Evolutionary conservation across 202 grass and related monocot genomes (phyloP).

Genomic region (Panicum hallii): DNA sequence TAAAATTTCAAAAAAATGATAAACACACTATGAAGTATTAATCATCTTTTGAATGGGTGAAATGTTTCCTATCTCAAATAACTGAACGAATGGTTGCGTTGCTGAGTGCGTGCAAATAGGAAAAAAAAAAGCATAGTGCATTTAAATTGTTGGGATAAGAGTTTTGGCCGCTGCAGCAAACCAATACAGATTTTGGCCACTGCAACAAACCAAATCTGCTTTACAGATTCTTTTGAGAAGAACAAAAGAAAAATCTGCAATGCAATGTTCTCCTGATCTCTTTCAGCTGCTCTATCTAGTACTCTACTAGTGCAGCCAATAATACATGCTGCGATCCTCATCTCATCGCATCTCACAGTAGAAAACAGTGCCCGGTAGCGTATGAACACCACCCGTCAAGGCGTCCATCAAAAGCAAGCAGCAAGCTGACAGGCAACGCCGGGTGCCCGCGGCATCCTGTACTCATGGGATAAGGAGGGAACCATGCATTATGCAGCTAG

Average conservation of each 20-base stretch:
- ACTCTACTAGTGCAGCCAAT: constrained; percentile 32
- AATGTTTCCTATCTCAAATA: too few relatives aligned
- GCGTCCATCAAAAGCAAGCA: constrained; percentile 2
- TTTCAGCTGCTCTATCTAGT: constrained; percentile 8
- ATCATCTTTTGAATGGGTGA: too few relatives aligned
- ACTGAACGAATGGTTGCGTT: too few relatives aligned
- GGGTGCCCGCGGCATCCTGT: constrained; percentile 36
- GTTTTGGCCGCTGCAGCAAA: too few relatives aligned
- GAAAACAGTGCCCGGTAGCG: not conserved
- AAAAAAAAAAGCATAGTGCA: too few relatives aligned
- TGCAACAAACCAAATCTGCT: too few relatives aligned
- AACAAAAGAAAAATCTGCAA: not conserved
- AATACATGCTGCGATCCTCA: constrained; percentile 30
- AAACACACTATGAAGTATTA: too few relatives aligned
- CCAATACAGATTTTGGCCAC: too few relatives aligned
- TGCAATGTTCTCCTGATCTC: constrained; percentile 22
- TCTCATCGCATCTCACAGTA: constrained; percentile 52
- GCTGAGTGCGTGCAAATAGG: too few relatives aligned
- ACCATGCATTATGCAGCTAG: not conserved
- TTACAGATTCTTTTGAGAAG: not conserved
- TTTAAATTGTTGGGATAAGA: too few relatives aligned
- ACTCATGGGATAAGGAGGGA: constrained; percentile 47
- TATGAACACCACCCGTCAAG: not conserved
- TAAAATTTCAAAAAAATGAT: too few relatives aligned
- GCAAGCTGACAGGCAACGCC: not conserved